These are phyloP conservation scores for Eleusine indica DNA, from an alignment of 176 grass and related monocot genomes.

Conservation along the genomic window DNA sequence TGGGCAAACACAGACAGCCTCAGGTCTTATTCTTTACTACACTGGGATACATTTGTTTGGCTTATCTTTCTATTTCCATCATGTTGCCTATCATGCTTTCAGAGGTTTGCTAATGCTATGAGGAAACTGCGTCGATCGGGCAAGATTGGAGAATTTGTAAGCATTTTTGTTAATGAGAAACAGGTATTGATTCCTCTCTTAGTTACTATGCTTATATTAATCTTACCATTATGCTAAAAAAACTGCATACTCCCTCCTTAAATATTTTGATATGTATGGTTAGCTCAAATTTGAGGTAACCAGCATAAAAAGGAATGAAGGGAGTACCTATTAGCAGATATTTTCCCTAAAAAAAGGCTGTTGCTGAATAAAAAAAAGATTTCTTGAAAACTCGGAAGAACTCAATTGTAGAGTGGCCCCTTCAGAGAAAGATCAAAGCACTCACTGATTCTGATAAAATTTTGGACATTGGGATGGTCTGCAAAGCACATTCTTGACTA, in stretches of 20 bases:
- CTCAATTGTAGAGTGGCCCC: too few relatives aligned
- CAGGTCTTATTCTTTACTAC: slow-evolving; percentile 55
- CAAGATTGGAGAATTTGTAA: slow-evolving; percentile 87
- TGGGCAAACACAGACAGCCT: slow-evolving; percentile 85
- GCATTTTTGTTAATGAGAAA: slow-evolving; percentile 95
- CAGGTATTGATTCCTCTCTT: slow-evolving; percentile 60
- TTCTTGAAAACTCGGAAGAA: too few relatives aligned
- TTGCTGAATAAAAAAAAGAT: too few relatives aligned
- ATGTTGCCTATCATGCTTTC: slow-evolving; percentile 32
- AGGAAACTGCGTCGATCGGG: slow-evolving; percentile 74
- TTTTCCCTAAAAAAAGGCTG: too few relatives aligned
- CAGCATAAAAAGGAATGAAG: too few relatives aligned
- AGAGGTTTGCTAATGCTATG: slow-evolving; percentile 88
- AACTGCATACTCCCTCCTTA: not conserved
- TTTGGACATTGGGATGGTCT: not conserved
- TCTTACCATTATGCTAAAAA: slow-evolving; percentile 15
- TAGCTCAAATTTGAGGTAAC: too few relatives aligned
- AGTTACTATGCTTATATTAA: slow-evolving; percentile 19
- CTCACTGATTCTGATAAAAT: not conserved
- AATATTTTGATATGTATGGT: too few relatives aligned
- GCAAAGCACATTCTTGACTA: not conserved
- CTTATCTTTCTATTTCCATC: slow-evolving; percentile 40
- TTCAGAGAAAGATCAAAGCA: not conserved
- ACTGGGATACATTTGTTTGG: not conserved
- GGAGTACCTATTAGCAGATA: too few relatives aligned